phyloP scores from a whole-genome alignment of 202 grass and related monocot genomes.

The Musa balbisiana region DNA sequence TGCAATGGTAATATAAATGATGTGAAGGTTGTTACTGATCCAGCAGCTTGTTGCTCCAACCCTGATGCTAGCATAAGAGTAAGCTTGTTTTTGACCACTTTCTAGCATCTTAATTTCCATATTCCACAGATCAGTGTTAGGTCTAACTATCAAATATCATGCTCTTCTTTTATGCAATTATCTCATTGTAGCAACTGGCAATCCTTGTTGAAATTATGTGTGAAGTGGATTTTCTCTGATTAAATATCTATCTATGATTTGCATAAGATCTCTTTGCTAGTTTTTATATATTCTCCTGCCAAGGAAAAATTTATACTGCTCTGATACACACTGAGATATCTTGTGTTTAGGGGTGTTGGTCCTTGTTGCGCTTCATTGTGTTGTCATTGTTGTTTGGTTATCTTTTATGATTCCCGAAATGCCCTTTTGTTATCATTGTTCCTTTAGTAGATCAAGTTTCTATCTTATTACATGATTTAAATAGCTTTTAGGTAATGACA shows the following conservation, averaged over 20 bases:
- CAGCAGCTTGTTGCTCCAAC: slow-evolving; percentile 29
- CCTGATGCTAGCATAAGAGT: slow-evolving; percentile 46
- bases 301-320: background rate
- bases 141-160: background rate
- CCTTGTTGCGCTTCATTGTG: background rate
- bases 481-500: background rate
- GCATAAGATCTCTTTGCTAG: background rate
- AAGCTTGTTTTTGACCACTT: slow-evolving; percentile 5
- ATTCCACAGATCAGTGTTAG: too few relatives aligned
- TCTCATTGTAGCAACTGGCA: background rate
- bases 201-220: background rate
- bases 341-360: background rate
- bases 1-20: slow-evolving; percentile 33
- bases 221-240: background rate
- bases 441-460: background rate
- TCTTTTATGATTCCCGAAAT: background rate
- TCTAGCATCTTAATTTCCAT: background rate
- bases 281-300: background rate
- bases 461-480: background rate
- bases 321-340: background rate
- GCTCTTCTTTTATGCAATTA: background rate
- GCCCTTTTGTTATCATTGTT: background rate
- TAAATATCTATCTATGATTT: background rate
- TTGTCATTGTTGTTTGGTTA: background rate
- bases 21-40: slow-evolving; percentile 24